phyloP scores from a whole-genome alignment of 2,329 filamentous ascomycete genomes.

The Oidium heveae region DNA sequence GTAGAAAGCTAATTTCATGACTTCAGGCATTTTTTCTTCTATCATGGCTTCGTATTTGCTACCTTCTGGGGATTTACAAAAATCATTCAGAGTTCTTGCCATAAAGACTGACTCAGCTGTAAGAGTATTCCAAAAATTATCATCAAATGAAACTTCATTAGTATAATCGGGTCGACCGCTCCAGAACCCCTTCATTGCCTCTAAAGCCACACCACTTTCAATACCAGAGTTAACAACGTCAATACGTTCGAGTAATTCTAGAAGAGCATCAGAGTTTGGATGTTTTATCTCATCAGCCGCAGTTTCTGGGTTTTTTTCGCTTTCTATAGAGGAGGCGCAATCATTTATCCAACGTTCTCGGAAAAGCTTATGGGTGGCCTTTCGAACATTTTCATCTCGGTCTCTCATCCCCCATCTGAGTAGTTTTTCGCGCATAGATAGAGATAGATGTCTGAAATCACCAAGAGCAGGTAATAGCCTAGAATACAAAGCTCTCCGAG shows the following conservation, averaged over 20 bases:
- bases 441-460: slow-evolving; percentile 78
- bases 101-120: slow-evolving; percentile 76
- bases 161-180: slow-evolving; percentile 66
- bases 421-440: slow-evolving; percentile 87
- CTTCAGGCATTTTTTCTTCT: slow-evolving; percentile 87
- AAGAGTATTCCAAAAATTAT: slow-evolving; percentile 57
- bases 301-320: slow-evolving; percentile 23
- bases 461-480: slow-evolving; percentile 67
- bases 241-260: slow-evolving; percentile 81
- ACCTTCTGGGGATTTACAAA: slow-evolving; percentile 46
- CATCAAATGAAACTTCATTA: slow-evolving; percentile 44
- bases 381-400: slow-evolving; percentile 79
- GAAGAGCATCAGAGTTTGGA: slow-evolving; percentile 56
- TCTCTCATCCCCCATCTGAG: slow-evolving; percentile 86
- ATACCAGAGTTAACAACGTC: slow-evolving; percentile 77
- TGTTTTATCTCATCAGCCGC: slow-evolving; percentile 22
- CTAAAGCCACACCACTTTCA: slow-evolving; percentile 71
- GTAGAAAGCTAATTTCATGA: slow-evolving; percentile 72
- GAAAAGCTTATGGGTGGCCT: slow-evolving; percentile 74
- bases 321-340: slow-evolving; percentile 44
- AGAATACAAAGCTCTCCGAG: slow-evolving; percentile 66
- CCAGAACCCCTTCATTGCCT: slow-evolving; percentile 95
- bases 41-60: slow-evolving; percentile 50
- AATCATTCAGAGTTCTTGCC: slow-evolving; percentile 80
- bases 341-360: slow-evolving; percentile 95